Conservation (phyloP, 2,329 filamentous ascomycete species). For the Mollisia scopiformis region DNA sequence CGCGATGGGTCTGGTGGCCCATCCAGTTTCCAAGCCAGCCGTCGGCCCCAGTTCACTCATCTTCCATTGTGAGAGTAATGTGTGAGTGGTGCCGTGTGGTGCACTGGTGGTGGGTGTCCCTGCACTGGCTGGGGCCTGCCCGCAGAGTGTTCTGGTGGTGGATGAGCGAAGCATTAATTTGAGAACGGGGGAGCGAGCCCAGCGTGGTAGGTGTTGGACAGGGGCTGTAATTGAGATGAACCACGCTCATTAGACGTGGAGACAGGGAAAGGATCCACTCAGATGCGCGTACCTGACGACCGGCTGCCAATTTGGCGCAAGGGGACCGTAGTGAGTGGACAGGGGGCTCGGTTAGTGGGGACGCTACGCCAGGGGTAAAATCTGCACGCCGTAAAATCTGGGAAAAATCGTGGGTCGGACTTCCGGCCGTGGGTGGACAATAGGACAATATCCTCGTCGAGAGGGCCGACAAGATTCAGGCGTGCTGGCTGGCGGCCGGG, state of each 20-base stretch:
- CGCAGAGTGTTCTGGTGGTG: no score
- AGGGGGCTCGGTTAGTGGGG: not conserved
- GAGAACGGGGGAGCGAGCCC: constrained; percentile 13
- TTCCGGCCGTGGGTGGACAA: not conserved
- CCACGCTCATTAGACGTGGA: not conserved
- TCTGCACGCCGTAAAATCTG: not conserved
- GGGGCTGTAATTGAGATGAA: no score
- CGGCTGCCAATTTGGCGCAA: not conserved
- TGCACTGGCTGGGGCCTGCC: no score
- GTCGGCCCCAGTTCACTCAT: no score
- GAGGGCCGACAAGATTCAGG: not conserved
- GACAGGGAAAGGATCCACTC: constrained; percentile 18
- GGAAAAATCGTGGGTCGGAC: not conserved
- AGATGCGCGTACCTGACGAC: constrained; percentile 30
- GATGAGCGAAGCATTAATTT: constrained; percentile 21
- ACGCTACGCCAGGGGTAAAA: constrained; percentile 15
- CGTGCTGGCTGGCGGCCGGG: not conserved
- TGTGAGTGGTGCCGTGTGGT: constrained; percentile 3
- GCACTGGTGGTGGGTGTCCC: no score
- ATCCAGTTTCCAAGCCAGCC: no score
- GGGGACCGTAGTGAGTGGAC: constrained; percentile 17
- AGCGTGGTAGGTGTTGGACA: no score
- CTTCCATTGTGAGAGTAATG: not conserved
- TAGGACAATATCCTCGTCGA: not conserved
- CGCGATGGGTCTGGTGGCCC: constrained; percentile 1